Conservation (phyloP, 805 yeast species). For the Osmozyma mogii region DNA sequence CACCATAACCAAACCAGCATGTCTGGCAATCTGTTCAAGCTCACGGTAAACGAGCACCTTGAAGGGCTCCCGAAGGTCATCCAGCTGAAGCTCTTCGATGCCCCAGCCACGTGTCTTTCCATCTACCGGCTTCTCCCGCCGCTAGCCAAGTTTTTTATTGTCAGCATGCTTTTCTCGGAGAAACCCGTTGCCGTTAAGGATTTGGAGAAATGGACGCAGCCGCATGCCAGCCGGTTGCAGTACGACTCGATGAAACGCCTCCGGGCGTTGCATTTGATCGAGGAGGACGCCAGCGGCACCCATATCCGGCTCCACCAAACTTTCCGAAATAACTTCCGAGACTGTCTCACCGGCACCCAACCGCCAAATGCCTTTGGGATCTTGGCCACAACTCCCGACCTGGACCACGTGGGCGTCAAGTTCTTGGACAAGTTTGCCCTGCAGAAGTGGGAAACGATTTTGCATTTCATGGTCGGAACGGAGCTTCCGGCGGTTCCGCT, state of each 20-base stretch:
- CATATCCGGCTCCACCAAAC: conserved; percentile 56
- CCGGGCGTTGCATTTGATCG: conserved; percentile 65
- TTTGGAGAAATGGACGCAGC: conserved; percentile 69
- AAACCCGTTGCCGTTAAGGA: conserved; percentile 60
- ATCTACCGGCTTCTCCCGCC: conserved; percentile 86
- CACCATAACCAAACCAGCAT: too few relatives aligned
- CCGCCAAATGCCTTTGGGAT: conserved; percentile 70
- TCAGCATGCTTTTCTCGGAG: conserved; percentile 80
- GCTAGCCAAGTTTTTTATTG: conserved; percentile 78
- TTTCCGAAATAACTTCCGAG: conserved; percentile 67
- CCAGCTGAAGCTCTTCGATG: conserved; percentile 70
- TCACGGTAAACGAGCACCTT: conserved; percentile 78
- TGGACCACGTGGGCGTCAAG: conserved; percentile 49
- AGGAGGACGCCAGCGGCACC: conserved; percentile 44
- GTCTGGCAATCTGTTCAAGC: conserved; percentile 38
- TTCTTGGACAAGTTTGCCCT: conserved; percentile 76
- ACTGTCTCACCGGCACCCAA: conserved; percentile 77
- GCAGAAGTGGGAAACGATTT: conserved; percentile 86
- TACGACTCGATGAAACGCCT: conserved; percentile 75
- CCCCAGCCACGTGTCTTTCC: conserved; percentile 90
- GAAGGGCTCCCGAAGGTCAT: conserved; percentile 85
- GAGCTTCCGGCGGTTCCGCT: conserved; percentile 61
- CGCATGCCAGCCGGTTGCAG: conserved; percentile 49
- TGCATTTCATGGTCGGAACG: conserved; percentile 97
- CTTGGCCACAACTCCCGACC: conserved; percentile 45